A percentile compares a stretch with the other conserved stretches of the same genome.
Evolutionary conservation across 768 basidiomycete species (phyloP).

Genomic region (Naganishia onofrii): DNA sequence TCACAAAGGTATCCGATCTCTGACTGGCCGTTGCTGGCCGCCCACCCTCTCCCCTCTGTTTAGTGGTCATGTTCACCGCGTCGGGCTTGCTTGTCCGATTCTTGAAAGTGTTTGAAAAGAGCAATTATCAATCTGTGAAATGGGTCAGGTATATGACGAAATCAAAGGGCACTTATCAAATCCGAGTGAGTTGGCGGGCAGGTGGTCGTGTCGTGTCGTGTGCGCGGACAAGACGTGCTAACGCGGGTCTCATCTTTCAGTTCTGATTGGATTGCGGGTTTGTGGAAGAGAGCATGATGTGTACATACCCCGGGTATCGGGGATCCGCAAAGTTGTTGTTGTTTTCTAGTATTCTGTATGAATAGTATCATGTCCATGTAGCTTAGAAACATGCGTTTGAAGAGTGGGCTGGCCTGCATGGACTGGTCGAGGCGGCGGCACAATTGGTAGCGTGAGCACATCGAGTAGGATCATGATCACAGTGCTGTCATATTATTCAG

Average conservation of each 20-base stretch:
- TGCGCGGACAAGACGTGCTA: background rate
- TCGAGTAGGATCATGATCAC: too few relatives aligned
- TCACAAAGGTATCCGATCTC: too few relatives aligned
- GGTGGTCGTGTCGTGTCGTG: background rate
- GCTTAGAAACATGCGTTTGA: too few relatives aligned
- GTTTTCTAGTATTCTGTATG: too few relatives aligned
- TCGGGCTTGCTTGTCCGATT: constrained; percentile 95
- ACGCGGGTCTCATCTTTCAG: background rate
- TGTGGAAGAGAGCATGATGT: background rate
- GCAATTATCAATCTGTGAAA: constrained; percentile 87
- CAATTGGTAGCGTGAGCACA: too few relatives aligned
- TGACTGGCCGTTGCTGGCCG: too few relatives aligned
- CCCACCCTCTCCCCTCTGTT: background rate
- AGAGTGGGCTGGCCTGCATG: too few relatives aligned
- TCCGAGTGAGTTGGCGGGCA: constrained; percentile 66
- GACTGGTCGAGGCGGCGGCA: too few relatives aligned
- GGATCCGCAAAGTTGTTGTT: too few relatives aligned
- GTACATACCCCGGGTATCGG: too few relatives aligned
- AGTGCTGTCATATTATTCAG: too few relatives aligned
- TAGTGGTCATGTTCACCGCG: constrained; percentile 97
- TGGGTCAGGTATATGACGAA: constrained; percentile 95
- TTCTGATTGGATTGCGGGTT: background rate
- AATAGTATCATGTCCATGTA: too few relatives aligned
- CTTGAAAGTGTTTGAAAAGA: constrained; percentile 96
- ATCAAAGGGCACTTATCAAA: constrained; percentile 88